These are phyloP conservation scores for Rhizopogon vinicolor DNA, from an alignment of 768 basidiomycete genomes.

Conservation along the genomic window DNA sequence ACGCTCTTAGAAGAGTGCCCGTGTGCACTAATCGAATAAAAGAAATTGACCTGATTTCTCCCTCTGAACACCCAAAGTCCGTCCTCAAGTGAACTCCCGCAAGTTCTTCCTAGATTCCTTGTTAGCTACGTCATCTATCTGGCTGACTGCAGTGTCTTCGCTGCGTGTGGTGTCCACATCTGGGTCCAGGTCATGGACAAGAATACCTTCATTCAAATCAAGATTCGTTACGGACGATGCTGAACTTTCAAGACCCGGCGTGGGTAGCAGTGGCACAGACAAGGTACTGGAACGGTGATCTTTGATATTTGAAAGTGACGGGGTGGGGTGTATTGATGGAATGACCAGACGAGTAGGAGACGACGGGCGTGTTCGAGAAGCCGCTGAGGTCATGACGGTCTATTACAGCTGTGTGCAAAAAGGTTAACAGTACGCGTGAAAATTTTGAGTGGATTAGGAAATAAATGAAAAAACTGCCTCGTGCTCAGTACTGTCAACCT, in stretches of 20 bases:
- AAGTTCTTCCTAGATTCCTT: conserved; percentile 61
- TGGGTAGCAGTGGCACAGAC: conserved; percentile 20
- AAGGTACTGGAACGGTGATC: not conserved
- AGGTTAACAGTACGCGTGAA: no score
- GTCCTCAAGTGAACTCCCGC: conserved; percentile 68
- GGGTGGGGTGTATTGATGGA: not conserved
- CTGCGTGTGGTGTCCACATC: conserved; percentile 52
- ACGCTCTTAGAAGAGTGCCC: conserved; percentile 14
- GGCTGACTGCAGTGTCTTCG: conserved; percentile 50
- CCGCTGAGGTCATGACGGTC: not conserved
- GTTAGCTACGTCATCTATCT: conserved; percentile 37
- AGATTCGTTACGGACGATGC: conserved; percentile 68
- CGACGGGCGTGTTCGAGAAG: not conserved
- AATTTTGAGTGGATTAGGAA: no score
- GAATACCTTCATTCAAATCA: conserved; percentile 62
- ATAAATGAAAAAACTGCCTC: no score
- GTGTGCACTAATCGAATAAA: conserved; percentile 1
- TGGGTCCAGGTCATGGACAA: conserved; percentile 65
- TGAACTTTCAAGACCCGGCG: conserved; percentile 49
- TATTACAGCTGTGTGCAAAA: no score
- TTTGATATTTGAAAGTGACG: not conserved
- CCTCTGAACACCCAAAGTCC: conserved; percentile 53
- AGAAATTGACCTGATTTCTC: conserved; percentile 41
- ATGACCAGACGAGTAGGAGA: not conserved
- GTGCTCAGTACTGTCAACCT: no score